Base-by-base conservation (phyloP, 2,329 filamentous ascomycete species). In the Aspergillus sp. region DNA sequence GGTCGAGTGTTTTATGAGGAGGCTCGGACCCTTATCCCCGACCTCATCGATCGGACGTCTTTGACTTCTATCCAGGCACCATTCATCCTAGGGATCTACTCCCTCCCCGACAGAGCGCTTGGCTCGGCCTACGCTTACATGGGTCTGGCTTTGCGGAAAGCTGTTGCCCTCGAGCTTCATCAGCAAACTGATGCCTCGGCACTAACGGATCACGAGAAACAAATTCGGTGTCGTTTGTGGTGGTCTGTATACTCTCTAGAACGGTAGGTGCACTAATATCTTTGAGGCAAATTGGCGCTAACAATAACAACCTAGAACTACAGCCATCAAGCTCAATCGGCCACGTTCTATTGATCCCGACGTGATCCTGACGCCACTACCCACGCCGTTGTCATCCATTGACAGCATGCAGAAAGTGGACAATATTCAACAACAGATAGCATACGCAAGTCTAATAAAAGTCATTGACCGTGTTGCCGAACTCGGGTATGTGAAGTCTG, bases 81-180 rank as follows among this genome's bases (percentile, higher is more conserved):
- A 0, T 77, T 72, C 17, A 56, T 77, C 1, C 38, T 78, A 5
- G 74, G 75, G 1, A 74, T 78, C 6, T 78, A 78, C 47, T 61
- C 76, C 2, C 67, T 78, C 67, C 76, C 76, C 1, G 65, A 71
- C 11, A 75, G 68, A 53, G 73, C 76, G 0, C 71, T 76, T 49
- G 74, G 73, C 7, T 72, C 74, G 3, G 76, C 75, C 2, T 69
- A 70, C 48, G 56, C 68, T n/a, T 70, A 68, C 31, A 77, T 82
- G 22, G 82, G 82, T 1, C 72, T 82, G 53, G 82, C 83, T 3
- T 69, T 84, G 19, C 79, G 83, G 4, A 85, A 84, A 80, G 83
- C 83, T 9, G 79, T 85, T 34, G 82, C 79, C 5, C 76, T 84
- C 19, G 49, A 52, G 30, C 31, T 52, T 9, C 49, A 52, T 52